Percentiles rank a stretch among this genome's conserved stretches.
Conservation (phyloP, 805 yeast species). For the Lipomyces oligophaga region DNA sequence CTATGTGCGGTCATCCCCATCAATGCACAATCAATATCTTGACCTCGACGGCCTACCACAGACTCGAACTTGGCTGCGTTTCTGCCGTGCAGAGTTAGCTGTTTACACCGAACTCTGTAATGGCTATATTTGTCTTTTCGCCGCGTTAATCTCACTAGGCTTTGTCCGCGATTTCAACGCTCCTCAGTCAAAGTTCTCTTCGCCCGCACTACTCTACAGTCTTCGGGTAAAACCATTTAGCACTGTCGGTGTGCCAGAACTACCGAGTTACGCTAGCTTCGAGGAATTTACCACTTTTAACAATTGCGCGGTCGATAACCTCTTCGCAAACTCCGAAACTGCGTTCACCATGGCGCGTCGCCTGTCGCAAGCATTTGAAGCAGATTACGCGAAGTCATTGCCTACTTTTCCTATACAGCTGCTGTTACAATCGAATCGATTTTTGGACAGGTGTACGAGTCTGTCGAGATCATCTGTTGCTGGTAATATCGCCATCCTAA, state of each 20-base stretch:
- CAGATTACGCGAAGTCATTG: too few species aligned
- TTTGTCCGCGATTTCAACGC: background rate
- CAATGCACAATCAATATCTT: background rate
- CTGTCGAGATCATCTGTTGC: too few species aligned
- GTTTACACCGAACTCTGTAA: conserved; percentile 11
- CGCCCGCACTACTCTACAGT: conserved; percentile 42
- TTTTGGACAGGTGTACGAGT: too few species aligned
- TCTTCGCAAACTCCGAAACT: background rate
- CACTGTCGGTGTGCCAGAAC: conserved; percentile 71
- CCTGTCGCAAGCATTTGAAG: too few species aligned
- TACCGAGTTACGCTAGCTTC: conserved; percentile 49
- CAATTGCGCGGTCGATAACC: background rate
- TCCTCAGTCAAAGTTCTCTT: conserved; percentile 15
- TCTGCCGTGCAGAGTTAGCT: conserved; percentile 17
- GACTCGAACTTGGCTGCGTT: conserved; percentile 17
- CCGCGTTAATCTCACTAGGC: conserved; percentile 5
- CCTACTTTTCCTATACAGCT: too few species aligned
- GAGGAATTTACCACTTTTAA: conserved; percentile 6
- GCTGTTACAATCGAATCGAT: too few species aligned
- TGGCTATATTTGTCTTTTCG: conserved; percentile 14
- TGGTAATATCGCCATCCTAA: too few species aligned
- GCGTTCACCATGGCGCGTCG: background rate
- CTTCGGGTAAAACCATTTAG: conserved; percentile 76
- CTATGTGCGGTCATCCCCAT: background rate
- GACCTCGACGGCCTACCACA: background rate